Base-by-base conservation (phyloP, 495 filamentous ascomycete genomes). In the Trypethelium eluteriae region DNA sequence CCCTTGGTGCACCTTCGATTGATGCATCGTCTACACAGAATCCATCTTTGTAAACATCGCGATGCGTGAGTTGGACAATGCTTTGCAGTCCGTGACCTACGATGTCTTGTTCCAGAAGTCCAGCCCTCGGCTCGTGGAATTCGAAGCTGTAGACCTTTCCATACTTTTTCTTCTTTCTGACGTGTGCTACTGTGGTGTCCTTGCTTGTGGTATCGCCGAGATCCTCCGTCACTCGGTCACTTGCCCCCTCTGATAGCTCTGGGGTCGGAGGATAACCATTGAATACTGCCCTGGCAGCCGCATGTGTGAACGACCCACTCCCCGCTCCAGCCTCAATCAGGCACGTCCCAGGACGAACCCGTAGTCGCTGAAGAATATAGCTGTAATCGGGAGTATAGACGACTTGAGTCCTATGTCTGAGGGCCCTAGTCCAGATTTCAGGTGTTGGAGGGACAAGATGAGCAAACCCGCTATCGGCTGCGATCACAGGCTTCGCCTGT, bases 311-410 rank as follows among this genome's bases (percentile, higher is more conserved):
- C 38, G 88, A 93, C 9, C 94, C 94, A 76, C 92, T 96, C 0
- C 94, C 94, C 0, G 93, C 91, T 32, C 94, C 94, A 2, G 94
- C 95, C 77, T 98, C 94, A 62, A 98, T 94, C 11, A 98, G 73
- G 10, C 83, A 83, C 10, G 82, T 84, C 2, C 94, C 95, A 0
- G 94, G 92, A 34, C 90, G 79, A 2, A 87, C 93, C 14, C 90
- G 85, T 62, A 98, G 81, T 59, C 92, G 83, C 74, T 96, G 91
- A 34, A 98, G 83, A 46, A 98, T 88, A 74, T 94, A 98, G 77
- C 92, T 96, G 78, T 96, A 96, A 76, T 98, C 94, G 10, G 95
- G 92, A 1, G 91, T 96, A 73, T 98, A 98, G 69, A 98, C 94
- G 62, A 98, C 93, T 77, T 98, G 94, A 9, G 94, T 98, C 62